Evolutionary conservation across 352 stramenopile species (phyloP).

Genomic region (Phytophthora pseudosyringae): DNA sequence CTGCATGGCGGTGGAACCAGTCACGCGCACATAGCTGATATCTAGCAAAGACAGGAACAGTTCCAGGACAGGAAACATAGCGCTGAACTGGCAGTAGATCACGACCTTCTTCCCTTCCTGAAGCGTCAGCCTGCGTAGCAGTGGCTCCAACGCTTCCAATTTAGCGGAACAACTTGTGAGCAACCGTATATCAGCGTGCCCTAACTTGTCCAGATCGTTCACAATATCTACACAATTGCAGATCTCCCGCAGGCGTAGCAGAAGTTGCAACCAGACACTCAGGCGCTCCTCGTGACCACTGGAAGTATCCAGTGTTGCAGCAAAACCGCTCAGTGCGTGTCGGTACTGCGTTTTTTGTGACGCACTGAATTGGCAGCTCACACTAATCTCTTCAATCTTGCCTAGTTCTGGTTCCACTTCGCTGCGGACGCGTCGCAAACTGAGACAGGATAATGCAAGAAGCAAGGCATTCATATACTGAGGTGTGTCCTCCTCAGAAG

Average conservation of each 20-base stretch:
- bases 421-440: slow-evolving; percentile 68
- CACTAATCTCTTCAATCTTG: slow-evolving; percentile 84
- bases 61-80: slow-evolving; percentile 78
- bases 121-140: slow-evolving; percentile 60
- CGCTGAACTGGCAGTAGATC: slow-evolving; percentile 79
- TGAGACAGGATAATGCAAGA: slow-evolving; percentile 65
- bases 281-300: slow-evolving; percentile 60
- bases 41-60: slow-evolving; percentile 70
- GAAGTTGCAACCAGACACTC: slow-evolving; percentile 65
- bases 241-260: slow-evolving; percentile 69
- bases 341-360: slow-evolving; percentile 78
- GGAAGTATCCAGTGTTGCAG: slow-evolving; percentile 42
- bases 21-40: slow-evolving; percentile 71
- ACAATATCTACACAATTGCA: slow-evolving; percentile 87
- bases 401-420: slow-evolving; percentile 81
- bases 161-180: slow-evolving; percentile 71
- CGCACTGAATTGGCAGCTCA: slow-evolving; percentile 59
- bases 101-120: slow-evolving; percentile 77
- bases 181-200: slow-evolving; percentile 65
- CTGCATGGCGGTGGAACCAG: slow-evolving; percentile 57
- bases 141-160: slow-evolving; percentile 54
- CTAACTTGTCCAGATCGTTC: slow-evolving; percentile 80
- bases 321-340: slow-evolving; percentile 63
- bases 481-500: slow-evolving; percentile 32
- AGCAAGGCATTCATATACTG: slow-evolving; percentile 51